Conservation (phyloP, 2,329 filamentous ascomycete genomes). For the Sporothrix pallida region DNA sequence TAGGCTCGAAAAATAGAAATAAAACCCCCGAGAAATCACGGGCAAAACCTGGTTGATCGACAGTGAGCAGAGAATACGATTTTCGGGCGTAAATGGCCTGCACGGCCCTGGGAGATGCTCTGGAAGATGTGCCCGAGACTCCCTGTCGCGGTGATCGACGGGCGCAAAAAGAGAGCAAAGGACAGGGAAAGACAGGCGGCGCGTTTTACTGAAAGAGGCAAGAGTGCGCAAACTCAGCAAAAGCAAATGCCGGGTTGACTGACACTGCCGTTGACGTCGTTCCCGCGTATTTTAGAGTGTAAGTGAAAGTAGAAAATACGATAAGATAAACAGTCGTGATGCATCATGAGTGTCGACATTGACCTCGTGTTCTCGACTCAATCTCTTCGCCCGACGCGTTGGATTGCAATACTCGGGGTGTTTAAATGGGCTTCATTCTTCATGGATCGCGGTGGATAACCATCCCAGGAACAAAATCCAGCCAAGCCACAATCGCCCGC, state of each 20-base stretch:
- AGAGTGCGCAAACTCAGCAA: neutral
- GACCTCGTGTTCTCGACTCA: neutral
- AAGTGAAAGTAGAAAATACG: neutral
- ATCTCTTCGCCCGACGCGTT: conserved; percentile 11
- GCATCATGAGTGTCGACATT: neutral
- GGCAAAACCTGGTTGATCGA: conserved; percentile 10
- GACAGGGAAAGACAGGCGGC: neutral
- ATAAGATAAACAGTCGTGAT: neutral
- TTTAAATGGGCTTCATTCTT: neutral
- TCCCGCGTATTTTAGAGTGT: neutral
- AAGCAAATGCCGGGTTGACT: neutral
- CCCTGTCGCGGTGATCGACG: neutral
- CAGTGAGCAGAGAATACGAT: neutral
- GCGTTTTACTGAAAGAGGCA: neutral
- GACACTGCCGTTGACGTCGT: neutral
- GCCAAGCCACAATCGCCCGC: neutral
- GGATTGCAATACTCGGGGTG: no score
- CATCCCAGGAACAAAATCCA: no score
- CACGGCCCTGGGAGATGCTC: neutral
- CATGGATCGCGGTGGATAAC: neutral
- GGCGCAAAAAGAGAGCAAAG: neutral
- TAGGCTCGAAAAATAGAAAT: neutral
- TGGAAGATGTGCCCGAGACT: neutral
- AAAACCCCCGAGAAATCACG: no score
- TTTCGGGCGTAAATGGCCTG: neutral